Base-by-base conservation (phyloP, 1,284 basidiomycete genomes). In the Fomitopsis palustris region DNA sequence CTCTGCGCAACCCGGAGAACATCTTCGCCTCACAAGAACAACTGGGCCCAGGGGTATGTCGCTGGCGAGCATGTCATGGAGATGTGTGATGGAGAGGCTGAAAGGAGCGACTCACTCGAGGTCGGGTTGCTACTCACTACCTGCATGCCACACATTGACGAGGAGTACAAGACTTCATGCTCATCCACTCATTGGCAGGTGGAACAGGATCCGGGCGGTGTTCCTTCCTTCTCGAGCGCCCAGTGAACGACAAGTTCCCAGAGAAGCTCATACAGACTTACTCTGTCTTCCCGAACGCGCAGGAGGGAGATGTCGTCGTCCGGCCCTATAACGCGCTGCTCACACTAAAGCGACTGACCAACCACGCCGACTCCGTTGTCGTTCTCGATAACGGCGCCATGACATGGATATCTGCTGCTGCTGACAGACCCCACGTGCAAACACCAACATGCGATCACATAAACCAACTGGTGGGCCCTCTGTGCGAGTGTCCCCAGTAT, bases 241-340 rank as follows among this genome's bases (percentile, higher is more conserved):
- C 99, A n/a, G n/a, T n/a, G 41, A 98, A 97, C 75, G 97, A 99
- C 78, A 93, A 92, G 66, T 99, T 98, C 70, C 97, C 97, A 0
- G 99, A 99, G 78, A 99, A 99, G 75, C 85, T 99, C 61, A 96
- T 98, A 56, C 97, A 99, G 73, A 99, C 97, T 4, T 99, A 99
- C 77, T 98, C 95, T 33, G 97, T 99, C 55, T 99, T 99, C 68
- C 97, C 97, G 4, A 97, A 98, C 70, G 85, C 90, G 2, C 85
- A 91, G 62, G 92, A 93, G 69, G 88, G 90, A 41, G 95, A 98
- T 67, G 94, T 98, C 59, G 95, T 98, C 56, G 97, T 99, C 4
- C 97, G 99, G 71, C 97, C 97, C 2, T 99, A 99, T 78, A 99
- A 99, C 74, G 95, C 90, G 0, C 74, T 99, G 53, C 80, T 99